These are phyloP conservation scores for Penicillium sp. DNA, from an alignment of 2,329 filamentous ascomycete genomes.

Conservation along the genomic window DNA sequence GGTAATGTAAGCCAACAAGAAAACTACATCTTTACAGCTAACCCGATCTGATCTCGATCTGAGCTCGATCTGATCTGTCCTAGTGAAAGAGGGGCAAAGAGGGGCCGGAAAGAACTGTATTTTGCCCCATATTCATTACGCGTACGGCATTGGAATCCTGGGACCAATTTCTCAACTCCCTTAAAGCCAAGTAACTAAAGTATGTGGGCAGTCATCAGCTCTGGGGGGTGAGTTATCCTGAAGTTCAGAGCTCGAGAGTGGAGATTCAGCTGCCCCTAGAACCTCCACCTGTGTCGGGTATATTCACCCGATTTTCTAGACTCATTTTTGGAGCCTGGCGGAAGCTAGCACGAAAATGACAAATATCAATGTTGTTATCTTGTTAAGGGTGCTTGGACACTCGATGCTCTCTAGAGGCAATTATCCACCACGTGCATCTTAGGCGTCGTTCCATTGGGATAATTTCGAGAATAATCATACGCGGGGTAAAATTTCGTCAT, in stretches of 20 bases:
- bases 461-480: no score
- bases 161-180: not conserved
- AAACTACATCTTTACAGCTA: not conserved
- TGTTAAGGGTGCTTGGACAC: not conserved
- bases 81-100: slow-evolving; percentile 1
- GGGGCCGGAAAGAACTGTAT: not conserved
- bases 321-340: not conserved
- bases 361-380: not conserved
- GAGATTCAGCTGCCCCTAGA: not conserved
- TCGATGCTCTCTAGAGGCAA: not conserved
- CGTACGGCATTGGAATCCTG: not conserved
- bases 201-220: not conserved
- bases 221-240: not conserved
- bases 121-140: not conserved
- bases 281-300: not conserved
- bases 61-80: slow-evolving; percentile 4
- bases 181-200: no score
- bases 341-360: not conserved
- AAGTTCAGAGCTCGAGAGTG: not conserved
- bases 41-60: slow-evolving; percentile 4
- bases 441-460: not conserved
- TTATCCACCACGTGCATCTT: not conserved
- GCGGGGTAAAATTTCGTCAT: no score
- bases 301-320: not conserved
- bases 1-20: not conserved